Evolutionary conservation across 2,329 filamentous ascomycete species (phyloP), one percentile per base, ranked within the genome.

Genomic region (Aspergillus sp.): DNA sequence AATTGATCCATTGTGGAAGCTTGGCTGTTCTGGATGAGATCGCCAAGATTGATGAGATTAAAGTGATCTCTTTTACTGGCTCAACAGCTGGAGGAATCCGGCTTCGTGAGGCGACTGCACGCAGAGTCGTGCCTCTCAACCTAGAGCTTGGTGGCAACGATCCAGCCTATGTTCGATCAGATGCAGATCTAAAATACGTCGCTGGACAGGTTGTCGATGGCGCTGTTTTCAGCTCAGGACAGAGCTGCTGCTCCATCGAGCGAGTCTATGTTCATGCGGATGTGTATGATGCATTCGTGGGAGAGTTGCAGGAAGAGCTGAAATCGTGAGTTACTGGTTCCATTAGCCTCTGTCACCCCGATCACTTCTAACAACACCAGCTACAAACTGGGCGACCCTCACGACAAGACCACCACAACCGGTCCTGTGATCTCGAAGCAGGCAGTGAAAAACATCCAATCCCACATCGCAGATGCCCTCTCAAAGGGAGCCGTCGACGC

Each of bases 111-210:
- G 86, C 88, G 4, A 89, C 88, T 1, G 79, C 88, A 26, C 86
- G 88, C 58, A 82, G 90, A 34, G 78, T 95, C 38, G 84, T 94
- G 52, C 82, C 85, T 43, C 86, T 95, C 33, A 87, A 89, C 6
- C 77, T 96, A 33, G 90, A 96, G 69, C 81, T 96, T 26, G 90
- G 90, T 51, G 90, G 90, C 53, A 95, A 96, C 60, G 90, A 95
- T 61, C 87, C 90, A 3, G 90, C 90, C 11, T 95, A 95, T 58
- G 78, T 96, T 42, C 77, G 90, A 45, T 73, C 74, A 5, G 90
- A 95, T 55, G 88, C 91, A 1, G 88, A 95, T 60, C 68, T 95
- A 42, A 81, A 80, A 42, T 95, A 89, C 85, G 90, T 85, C 0
- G 90, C 90, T 0, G 89, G 86, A 53, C 88, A 95, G 68, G 89